phyloP scores from a whole-genome alignment of 2,329 filamentous ascomycete species.

The Alternaria sp. region DNA sequence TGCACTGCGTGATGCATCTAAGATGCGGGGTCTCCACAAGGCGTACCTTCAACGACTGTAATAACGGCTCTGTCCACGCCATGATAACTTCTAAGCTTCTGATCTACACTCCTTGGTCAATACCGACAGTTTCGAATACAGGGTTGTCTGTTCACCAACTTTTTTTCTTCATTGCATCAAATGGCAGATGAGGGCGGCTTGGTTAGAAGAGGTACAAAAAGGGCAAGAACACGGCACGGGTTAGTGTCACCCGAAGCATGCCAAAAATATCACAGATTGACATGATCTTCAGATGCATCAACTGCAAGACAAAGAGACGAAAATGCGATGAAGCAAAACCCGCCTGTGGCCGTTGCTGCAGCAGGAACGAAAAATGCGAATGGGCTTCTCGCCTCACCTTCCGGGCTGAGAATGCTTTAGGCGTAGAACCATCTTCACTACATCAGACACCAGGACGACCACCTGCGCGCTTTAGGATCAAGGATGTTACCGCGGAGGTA shows the following conservation, averaged over 20 bases:
- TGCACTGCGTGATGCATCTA: not conserved
- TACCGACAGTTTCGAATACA: not conserved
- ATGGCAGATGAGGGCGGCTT: constrained; percentile 4
- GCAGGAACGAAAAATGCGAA: constrained; percentile 24
- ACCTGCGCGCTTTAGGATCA: constrained; percentile 18
- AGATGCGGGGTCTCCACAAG: constrained; percentile 20
- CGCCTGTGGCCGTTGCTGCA: constrained; percentile 26
- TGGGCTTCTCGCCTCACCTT: constrained; percentile 31
- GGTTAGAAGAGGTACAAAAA: constrained; percentile 10
- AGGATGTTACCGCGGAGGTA: constrained; percentile 20
- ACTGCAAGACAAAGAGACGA: constrained; percentile 27
- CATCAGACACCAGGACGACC: constrained; percentile 10
- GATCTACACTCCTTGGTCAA: not conserved
- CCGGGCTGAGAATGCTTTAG: constrained; percentile 22
- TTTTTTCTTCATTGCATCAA: not conserved
- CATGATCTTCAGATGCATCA: constrained; percentile 12
- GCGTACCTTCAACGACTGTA: not conserved
- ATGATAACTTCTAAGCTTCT: not conserved
- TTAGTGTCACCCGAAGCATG: not conserved
- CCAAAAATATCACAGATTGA: not conserved
- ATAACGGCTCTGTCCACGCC: not conserved
- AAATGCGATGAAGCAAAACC: constrained; percentile 35
- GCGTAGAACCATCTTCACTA: constrained; percentile 14
- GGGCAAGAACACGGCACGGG: constrained; percentile 17
- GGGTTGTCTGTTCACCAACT: not conserved